Percentiles rank a stretch among this genome's conserved stretches.
These are phyloP conservation scores for Didymella sp. DNA, from an alignment of 2,329 filamentous ascomycete genomes.

Conservation along the genomic window DNA sequence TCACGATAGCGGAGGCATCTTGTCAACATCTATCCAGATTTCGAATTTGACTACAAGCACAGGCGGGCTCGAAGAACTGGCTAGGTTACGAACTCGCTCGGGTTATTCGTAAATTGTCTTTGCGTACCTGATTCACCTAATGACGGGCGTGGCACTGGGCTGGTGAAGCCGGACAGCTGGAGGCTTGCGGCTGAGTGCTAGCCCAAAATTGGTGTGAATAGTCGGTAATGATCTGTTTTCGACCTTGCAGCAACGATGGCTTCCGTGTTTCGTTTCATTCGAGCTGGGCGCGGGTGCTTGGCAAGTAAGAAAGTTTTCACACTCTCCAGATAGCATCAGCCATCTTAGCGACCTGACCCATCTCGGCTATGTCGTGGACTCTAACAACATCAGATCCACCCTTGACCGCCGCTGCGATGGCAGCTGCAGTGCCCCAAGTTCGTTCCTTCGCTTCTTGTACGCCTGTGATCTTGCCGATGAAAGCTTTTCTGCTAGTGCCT, in stretches of 20 bases:
- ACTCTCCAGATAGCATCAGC: constrained; percentile 87
- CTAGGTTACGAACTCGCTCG: neutral
- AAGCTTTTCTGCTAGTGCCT: constrained; percentile 86
- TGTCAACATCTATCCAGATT: neutral
- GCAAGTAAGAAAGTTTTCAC: neutral
- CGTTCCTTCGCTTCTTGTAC: constrained; percentile 73
- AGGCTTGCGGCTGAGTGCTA: constrained; percentile 12
- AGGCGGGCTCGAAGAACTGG: neutral
- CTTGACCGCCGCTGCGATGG: constrained; percentile 82
- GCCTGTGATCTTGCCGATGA: constrained; percentile 83
- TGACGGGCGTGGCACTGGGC: neutral
- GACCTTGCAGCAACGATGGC: neutral
- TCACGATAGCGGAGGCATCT: constrained; percentile 6
- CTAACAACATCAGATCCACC: constrained; percentile 91
- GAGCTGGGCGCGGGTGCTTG: neutral
- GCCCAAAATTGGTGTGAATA: neutral
- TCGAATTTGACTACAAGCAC: neutral
- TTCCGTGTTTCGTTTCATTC: neutral
- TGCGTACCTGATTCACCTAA: neutral
- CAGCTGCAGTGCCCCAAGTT: constrained; percentile 85
- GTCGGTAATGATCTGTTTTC: constrained; percentile 12
- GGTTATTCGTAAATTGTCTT: neutral
- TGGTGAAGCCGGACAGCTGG: neutral
- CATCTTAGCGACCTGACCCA: constrained; percentile 84
- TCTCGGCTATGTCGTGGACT: constrained; percentile 89